Evolutionary conservation across 352 stramenopile species (phyloP), one percentile per base, ranked within the genome.

Genomic region (Phytopythium sindhum): DNA sequence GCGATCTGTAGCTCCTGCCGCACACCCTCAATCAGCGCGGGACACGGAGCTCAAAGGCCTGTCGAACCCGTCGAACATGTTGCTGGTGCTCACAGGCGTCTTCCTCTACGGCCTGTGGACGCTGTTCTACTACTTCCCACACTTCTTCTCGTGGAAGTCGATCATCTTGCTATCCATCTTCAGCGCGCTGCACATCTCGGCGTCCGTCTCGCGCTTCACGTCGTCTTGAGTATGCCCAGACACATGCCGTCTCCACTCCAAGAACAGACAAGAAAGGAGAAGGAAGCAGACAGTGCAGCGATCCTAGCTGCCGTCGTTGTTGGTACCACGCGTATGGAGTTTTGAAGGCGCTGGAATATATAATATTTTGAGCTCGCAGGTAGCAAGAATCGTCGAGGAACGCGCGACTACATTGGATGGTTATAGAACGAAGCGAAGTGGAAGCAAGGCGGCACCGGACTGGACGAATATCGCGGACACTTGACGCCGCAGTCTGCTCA

Each of bases 111-210:
- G 82, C 4, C 54, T 93, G 19, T 93, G 84, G 84, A 90, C 82
- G 57, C 63, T 90, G n/a, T 74, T 91, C 44, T 91, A 91, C 64
- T 78, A 93, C 68, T 89, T 86, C 61, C 84, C 84, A 33, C 77
- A 93, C 53, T 71, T 90, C 5, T 91, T 91, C 54, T 81, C 82
- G 33, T 91, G 82, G 84, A 91, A 88, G 61, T 77, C 81, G 31
- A 77, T 86, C 58, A 54, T 85, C n/a, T n/a, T 93, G 66, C 70
- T 93, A 26, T 69, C 75, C 23, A 29, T 84, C 28, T 77, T 93
- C 57, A 93, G 79, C 23, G 68, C 72, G 39, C 65, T 76, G 62
- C 82, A 93, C 70, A 66, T 91, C 48, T 89, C 79, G 33, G 78
- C 79, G 17, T 60, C 72, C 1, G 72, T 89, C 21, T 85, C 80